phyloP scores from a whole-genome alignment of 345 rosid genomes.

The Heritiera littoralis region DNA sequence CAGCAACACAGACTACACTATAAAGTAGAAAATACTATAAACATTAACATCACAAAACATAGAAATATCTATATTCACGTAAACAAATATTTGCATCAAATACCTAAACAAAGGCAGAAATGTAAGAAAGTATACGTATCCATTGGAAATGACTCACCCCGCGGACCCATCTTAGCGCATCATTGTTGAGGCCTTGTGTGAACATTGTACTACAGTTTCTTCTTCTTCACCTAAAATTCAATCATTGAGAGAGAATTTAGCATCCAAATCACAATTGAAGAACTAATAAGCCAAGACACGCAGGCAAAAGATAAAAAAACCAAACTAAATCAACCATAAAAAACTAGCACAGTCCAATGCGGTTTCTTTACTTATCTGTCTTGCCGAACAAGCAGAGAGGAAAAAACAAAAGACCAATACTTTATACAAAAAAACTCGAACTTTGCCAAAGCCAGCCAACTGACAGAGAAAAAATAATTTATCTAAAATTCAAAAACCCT shows the following conservation, averaged over 20 bases:
- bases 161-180: constrained; percentile 46
- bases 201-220: constrained; percentile 38
- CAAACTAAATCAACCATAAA: neutral
- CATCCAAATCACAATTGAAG: neutral
- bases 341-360: neutral
- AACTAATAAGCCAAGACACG: constrained; percentile 7
- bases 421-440: neutral
- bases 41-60: neutral
- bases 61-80: neutral
- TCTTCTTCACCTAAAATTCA: constrained; percentile 26
- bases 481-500: neutral
- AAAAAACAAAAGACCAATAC: neutral
- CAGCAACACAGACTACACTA: neutral
- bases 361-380: neutral
- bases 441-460: neutral
- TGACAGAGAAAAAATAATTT: neutral
- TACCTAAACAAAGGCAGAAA: constrained; percentile 2
- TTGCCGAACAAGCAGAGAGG: neutral
- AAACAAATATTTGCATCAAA: constrained; percentile 3
- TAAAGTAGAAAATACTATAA: constrained; percentile 4
- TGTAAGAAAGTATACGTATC: neutral
- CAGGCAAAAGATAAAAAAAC: neutral
- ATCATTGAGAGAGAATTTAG: constrained; percentile 8
- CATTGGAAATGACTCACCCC: constrained; percentile 34
- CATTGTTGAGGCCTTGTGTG: constrained; percentile 43